Evolutionary conservation across 331 rosid genomes (phyloP).

Genomic region (Saraca asoca): DNA sequence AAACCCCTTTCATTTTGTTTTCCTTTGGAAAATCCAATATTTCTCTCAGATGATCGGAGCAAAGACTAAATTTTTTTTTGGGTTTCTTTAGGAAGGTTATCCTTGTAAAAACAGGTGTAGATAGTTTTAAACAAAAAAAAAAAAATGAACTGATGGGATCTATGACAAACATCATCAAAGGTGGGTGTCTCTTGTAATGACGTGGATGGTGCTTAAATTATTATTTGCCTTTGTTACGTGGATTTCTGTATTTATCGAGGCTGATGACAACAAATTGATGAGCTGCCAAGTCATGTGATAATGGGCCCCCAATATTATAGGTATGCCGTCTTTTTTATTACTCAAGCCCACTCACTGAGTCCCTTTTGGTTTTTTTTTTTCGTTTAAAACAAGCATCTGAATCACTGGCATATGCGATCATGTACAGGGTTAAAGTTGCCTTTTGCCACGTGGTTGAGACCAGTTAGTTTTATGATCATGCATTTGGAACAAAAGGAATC

Average conservation of each 20-base stretch:
- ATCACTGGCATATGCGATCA: background rate
- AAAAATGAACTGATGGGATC: background rate
- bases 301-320: background rate
- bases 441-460: background rate
- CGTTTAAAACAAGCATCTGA: background rate
- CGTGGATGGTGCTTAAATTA: conserved; percentile 8
- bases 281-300: background rate
- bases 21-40: no score
- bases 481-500: background rate
- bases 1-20: no score
- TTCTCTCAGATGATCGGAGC: no score
- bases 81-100: conserved; percentile 2
- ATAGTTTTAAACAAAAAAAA: conserved; percentile 11
- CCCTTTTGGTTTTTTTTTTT: no score
- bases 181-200: conserved; percentile 26
- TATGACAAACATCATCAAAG: conserved; percentile 3
- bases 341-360: background rate
- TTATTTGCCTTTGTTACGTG: conserved; percentile 31
- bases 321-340: background rate
- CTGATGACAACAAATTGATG: background rate
- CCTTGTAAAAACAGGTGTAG: conserved; percentile 34
- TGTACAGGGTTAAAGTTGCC: background rate
- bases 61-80: conserved; percentile 12
- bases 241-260: background rate
- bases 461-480: background rate